Percentiles rank a stretch among this genome's conserved stretches.
Conservation (phyloP, 257 asterid species). For the Schizonepeta tenuifolia region DNA sequence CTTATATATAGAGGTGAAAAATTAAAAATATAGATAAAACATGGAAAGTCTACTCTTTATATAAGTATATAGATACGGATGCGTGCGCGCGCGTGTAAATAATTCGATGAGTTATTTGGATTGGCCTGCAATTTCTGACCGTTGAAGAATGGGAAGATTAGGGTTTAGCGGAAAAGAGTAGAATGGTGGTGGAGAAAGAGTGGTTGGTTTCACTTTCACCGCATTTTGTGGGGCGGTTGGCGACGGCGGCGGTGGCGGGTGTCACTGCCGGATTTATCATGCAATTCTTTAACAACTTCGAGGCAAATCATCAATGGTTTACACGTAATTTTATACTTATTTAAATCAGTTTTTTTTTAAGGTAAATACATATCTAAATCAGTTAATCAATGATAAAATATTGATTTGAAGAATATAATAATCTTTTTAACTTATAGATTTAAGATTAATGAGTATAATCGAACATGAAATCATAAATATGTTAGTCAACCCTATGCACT, state of each 20-base stretch:
- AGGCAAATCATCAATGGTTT: constrained; percentile 21
- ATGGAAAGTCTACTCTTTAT: background rate
- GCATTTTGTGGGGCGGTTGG: constrained; percentile 23
- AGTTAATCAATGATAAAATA: too few species aligned
- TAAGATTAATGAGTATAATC: too few species aligned
- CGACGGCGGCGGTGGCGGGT: constrained; percentile 32
- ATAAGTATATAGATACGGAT: background rate
- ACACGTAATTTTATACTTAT: constrained; percentile 23
- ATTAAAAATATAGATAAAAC: background rate
- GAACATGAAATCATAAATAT: background rate
- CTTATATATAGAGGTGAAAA: constrained; percentile 25
- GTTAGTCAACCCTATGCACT: background rate
- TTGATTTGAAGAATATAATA: too few species aligned
- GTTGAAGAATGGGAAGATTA: constrained; percentile 27
- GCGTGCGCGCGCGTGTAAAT: too few species aligned
- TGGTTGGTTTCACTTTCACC: constrained; percentile 26
- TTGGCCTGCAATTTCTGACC: constrained; percentile 30
- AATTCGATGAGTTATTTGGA: background rate
- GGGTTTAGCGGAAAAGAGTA: constrained; percentile 38
- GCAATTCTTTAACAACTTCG: background rate
- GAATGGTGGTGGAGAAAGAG: constrained; percentile 19
- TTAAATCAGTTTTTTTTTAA: too few species aligned
- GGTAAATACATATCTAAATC: too few species aligned
- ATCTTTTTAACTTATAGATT: too few species aligned
- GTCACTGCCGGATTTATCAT: background rate